These are phyloP conservation scores for Fusarium floridanum DNA, from an alignment of 2,329 filamentous ascomycete genomes.

Conservation along the genomic window DNA sequence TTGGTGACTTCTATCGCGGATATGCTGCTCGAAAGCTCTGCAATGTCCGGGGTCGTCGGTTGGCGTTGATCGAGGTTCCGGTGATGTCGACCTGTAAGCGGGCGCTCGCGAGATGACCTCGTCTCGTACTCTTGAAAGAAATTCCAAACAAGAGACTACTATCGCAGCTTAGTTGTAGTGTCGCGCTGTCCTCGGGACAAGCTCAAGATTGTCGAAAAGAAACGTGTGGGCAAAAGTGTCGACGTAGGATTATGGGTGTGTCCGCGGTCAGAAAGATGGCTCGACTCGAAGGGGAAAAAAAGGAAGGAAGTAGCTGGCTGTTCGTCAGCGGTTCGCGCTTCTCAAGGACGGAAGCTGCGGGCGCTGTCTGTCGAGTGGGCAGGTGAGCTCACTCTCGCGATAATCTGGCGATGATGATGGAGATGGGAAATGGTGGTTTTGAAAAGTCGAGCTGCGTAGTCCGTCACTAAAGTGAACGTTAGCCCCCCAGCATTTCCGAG, in stretches of 20 bases:
- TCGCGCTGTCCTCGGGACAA: not conserved
- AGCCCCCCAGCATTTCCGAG: conserved; percentile 39
- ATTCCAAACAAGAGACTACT: conserved; percentile 1
- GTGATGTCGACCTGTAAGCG: not conserved
- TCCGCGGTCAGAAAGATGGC: conserved; percentile 20
- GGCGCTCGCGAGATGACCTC: conserved; percentile 9
- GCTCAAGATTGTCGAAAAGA: conserved; percentile 20
- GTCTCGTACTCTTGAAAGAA: conserved; percentile 4
- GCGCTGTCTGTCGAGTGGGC: conserved; percentile 28
- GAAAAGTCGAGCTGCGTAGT: conserved; percentile 37
- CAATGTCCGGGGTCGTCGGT: conserved; percentile 21
- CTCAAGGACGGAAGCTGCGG: conserved; percentile 4
- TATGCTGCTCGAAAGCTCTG: conserved; percentile 7
- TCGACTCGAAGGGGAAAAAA: not conserved
- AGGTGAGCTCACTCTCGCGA: conserved; percentile 35
- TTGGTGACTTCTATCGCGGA: not conserved
- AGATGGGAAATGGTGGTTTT: conserved; percentile 41
- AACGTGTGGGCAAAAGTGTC: conserved; percentile 24
- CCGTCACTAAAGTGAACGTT: conserved; percentile 20
- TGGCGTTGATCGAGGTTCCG: conserved; percentile 3
- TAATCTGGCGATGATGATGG: conserved; percentile 36
- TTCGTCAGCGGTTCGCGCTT: conserved; percentile 17
- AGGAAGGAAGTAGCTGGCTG: not conserved
- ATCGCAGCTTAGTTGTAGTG: conserved; percentile 7
- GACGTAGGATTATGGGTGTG: conserved; percentile 12